phyloP scores from a whole-genome alignment of 2,329 filamentous ascomycete species.

The Penicillium sp. region DNA sequence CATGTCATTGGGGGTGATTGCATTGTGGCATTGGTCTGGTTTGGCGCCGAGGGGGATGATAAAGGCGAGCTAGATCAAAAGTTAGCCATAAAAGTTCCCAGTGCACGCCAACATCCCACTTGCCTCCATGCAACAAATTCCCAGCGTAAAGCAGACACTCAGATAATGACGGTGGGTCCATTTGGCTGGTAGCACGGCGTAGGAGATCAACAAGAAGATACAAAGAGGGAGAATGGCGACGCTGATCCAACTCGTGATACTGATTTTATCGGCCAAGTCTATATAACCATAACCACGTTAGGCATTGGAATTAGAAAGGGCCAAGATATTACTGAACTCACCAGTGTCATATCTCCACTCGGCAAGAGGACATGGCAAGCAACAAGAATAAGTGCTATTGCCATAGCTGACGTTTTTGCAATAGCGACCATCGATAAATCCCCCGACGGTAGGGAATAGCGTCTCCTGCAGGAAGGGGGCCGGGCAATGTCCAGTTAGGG shows the following conservation, averaged over 20 bases:
- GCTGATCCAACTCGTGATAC: conserved; percentile 78
- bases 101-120: conserved; percentile 34
- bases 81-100: conserved; percentile 12
- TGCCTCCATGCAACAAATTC: conserved; percentile 76
- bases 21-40: conserved; percentile 80
- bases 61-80: conserved; percentile 68
- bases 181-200: conserved; percentile 75
- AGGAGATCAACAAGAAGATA: conserved; percentile 75
- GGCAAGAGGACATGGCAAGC: conserved; percentile 83
- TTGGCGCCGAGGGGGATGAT: conserved; percentile 79
- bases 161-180: conserved; percentile 92
- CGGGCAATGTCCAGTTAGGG: conserved; percentile 56
- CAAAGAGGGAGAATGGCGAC: conserved; percentile 71
- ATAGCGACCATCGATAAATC: conserved; percentile 64
- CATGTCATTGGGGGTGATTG: conserved; percentile 94
- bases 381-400: conserved; percentile 63
- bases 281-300: conserved; percentile 7
- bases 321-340: conserved; percentile 30
- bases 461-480: conserved; percentile 67
- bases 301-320: background rate
- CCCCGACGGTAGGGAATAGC: conserved; percentile 60
- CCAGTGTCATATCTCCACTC: conserved; percentile 68
- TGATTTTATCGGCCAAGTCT: conserved; percentile 58
- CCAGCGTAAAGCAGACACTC: conserved; percentile 79
- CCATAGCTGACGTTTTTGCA: conserved; percentile 51